Percentiles rank a stretch among this genome's conserved stretches.
Evolutionary conservation across 345 rosid genomes (phyloP).

Genomic region (Abelmoschus esculentus): DNA sequence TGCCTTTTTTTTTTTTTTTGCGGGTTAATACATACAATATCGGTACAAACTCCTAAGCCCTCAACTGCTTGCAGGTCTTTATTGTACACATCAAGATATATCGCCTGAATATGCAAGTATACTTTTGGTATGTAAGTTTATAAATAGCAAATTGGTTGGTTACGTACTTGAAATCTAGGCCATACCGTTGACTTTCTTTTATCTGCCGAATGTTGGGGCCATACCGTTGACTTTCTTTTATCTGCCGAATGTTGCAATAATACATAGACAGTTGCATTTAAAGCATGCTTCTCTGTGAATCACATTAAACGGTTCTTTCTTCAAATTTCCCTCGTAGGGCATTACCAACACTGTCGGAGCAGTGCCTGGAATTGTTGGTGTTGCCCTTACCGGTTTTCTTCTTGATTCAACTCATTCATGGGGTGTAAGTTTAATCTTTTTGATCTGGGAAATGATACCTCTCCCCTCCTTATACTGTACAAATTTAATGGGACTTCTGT

Average conservation of each 20-base stretch:
- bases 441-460: background rate
- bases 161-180: background rate
- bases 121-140: conserved; percentile 53
- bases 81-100: conserved; percentile 96
- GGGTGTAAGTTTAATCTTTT: conserved; percentile 61
- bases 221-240: background rate
- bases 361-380: conserved; percentile 84
- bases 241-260: background rate
- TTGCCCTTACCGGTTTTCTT: conserved; percentile 85
- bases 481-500: conserved; percentile 3
- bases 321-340: conserved; percentile 39
- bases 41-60: background rate
- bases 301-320: background rate
- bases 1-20: background rate
- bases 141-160: background rate
- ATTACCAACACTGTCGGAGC: conserved; percentile 92
- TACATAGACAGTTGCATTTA: background rate
- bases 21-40: background rate
- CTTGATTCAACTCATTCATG: conserved; percentile 91
- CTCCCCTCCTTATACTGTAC: background rate
- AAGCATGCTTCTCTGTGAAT: background rate
- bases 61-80: conserved; percentile 51
- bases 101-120: conserved; percentile 93
- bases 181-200: background rate
- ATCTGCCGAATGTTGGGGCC: background rate